Evolutionary conservation across 2,329 filamentous ascomycete species (phyloP), one percentile per base, ranked within the genome.

Genomic region (Chaetomium strumarium): DNA sequence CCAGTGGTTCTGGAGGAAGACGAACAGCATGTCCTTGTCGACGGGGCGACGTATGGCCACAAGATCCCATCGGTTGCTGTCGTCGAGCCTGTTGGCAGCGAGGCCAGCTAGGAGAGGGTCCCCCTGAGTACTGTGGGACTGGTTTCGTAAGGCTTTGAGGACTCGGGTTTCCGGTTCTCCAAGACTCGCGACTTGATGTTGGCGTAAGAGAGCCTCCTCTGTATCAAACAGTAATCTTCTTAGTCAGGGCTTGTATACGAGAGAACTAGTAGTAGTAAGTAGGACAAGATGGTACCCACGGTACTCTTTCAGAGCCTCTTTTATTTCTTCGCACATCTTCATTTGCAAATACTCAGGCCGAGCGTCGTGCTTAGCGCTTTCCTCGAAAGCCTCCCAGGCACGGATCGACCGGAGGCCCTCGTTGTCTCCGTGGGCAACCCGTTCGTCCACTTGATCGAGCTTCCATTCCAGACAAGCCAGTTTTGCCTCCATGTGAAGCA

Each of bases 1-100:
- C 51, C 51, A 53, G 20, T 49, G 51, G 40, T 53, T 34, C 16
- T 49, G 51, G 6, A 53, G 38, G 20, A 42, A 53, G 4, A 31
- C 38, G 5, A 45, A 43, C 30, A 53, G 39, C 8, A 33, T 29
- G 45, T 53, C 51, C 19, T 49, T 53, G 14, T 49, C 45, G 12
- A 39, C 39, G 24, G 45, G 44, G 8, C 19, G 34, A 13, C 45
- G 29, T 2, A 53, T 11, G 10, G 51, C 51, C 8, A 49, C 51
- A 3, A 53, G 45, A 40, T 53, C 51, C 9, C 19, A 39, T 16
- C 16, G 37, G 39, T 43, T 36, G 7, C 12, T 5, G 10, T 44
- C 39, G 5, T 31, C 29, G 11, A 51, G 37, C 24, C 42, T n/a
- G 8, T 2, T 29, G 17, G 46, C 42, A 16, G 31, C 40, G 37